Base-by-base conservation (phyloP, 1,139 yeast species). In the Torulaspora pretoriensis region DNA sequence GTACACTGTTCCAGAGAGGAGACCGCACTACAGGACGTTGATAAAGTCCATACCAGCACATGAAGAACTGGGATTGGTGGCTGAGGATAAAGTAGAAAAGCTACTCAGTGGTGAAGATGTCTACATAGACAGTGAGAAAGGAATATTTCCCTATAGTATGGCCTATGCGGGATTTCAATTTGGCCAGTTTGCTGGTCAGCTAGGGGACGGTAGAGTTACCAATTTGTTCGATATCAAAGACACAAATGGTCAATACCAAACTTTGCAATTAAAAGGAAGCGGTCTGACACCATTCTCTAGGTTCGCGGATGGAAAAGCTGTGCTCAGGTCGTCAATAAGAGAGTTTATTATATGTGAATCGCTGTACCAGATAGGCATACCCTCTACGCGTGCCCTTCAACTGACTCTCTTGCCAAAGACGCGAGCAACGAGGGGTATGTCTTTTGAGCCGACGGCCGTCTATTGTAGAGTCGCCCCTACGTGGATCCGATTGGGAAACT, bases 281-380 rank as follows among this genome's bases (percentile, higher is more conserved):
- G 98, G 98, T 0, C 69, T 78, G 59, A 90, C 97, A 0, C 97
- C 97, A 1, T 92, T 74, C 63, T 85, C 96, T 0, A 73, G 98
- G 47, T 90, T 90, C 72, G 97, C 97, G 0, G 98, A 92, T 65
- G 98, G 98, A 2, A 89, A 88, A 59, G 97, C 97, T 0, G 95
- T 89, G 2, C 61, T 92, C 19, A 68, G 97, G 50, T 87, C 97
- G 2, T 81, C 95, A 30, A 80, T 92, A 32, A 72, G 97, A 36
- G 98, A 92, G 62, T 90, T 86, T 49, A 72, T 90, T 44, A 85
- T 86, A 2, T 83, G 94, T 3, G 98, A 92, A 60, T 81, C 86
- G 38, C 70, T 90, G 45, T 67, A 84, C 61, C 85, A 90, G 1
- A 74, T 92, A 28, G 94, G 95, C 0, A 81, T 92, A 8, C 96